Base-by-base conservation (phyloP, 1,139 yeast genomes). In the Kodamaea alishanica region DNA sequence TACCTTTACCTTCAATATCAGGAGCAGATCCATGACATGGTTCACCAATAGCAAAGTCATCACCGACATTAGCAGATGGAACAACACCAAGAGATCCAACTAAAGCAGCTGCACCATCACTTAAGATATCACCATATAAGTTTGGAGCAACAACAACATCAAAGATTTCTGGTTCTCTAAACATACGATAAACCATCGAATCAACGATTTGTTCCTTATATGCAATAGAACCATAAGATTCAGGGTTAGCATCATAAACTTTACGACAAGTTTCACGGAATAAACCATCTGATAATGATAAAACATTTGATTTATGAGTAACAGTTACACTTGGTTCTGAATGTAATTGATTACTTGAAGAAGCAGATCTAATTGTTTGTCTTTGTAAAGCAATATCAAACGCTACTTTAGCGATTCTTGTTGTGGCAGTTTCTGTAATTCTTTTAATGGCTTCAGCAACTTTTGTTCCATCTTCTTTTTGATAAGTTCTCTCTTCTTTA, bases 21-120 rank as follows among this genome's bases (percentile, higher is more conserved):
- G 98, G 98, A 41, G 98, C 98, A 44, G 96, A 86, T 45, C 98
- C 98, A 67, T 92, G 98, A 63, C 97, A 90, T 58, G 98, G 98
- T 69, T 92, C 98, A 63, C 98, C 98, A 61, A 92, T 89, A 48
- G 95, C 97, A 59, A 92, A 92, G 61, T 75, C 70, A 59, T 89
- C 96, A 56, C 98, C 98, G 42, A 92, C 98, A 58, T 92, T 92
- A 49, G 97, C 97, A 42, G 95, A 84, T 54, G 98, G 98, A 45
- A 94, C 97, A 43, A 92, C 96, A 60, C 98, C 98, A 49, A 92
- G 78, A 26, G 98, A 92, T 37, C 98, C 98, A 33, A 92, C 98
- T 45, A 92, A 77, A 24, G 98, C 98, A 54, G 98, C 98, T 41
- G 98, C 98, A 65, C 98, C 98, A 60, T 92, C 98, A 52, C 96